Evolutionary conservation across 129 eudicot species (phyloP).

Genomic region (Silybum marianum): DNA sequence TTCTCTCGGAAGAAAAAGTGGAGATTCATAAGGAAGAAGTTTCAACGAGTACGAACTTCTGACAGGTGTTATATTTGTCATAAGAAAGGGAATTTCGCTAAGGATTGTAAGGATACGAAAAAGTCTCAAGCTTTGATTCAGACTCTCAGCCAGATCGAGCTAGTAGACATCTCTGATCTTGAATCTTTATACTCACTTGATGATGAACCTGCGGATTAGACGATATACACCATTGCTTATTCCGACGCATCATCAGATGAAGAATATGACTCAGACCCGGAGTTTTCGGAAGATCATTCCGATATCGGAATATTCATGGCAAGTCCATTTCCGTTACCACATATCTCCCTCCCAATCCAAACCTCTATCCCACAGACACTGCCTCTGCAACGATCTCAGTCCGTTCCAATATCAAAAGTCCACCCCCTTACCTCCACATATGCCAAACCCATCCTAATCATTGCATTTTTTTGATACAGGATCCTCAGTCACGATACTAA

Average conservation of each 20-base stretch:
- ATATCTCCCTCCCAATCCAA: no score
- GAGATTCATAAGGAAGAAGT: neutral
- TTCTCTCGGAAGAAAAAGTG: neutral
- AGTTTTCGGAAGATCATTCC: neutral
- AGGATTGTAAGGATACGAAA: no score
- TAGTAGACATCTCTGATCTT: neutral
- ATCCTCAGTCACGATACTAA: neutral
- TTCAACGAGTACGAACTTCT: neutral
- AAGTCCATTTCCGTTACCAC: no score
- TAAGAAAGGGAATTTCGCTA: no score
- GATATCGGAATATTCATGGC: neutral
- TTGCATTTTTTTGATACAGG: neutral
- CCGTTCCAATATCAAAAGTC: neutral
- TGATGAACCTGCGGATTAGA: neutral
- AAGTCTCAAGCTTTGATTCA: neutral
- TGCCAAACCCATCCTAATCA: neutral
- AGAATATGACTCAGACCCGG: neutral
- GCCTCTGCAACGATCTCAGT: neutral
- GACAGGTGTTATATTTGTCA: neutral
- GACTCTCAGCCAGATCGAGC: neutral
- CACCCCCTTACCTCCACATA: neutral
- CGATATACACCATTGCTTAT: no score
- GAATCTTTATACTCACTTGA: conserved; percentile 3
- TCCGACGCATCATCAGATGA: neutral
- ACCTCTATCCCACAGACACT: neutral